phyloP scores from a whole-genome alignment of 2,329 filamentous ascomycete species.

The Chalaropsis ovoidea region DNA sequence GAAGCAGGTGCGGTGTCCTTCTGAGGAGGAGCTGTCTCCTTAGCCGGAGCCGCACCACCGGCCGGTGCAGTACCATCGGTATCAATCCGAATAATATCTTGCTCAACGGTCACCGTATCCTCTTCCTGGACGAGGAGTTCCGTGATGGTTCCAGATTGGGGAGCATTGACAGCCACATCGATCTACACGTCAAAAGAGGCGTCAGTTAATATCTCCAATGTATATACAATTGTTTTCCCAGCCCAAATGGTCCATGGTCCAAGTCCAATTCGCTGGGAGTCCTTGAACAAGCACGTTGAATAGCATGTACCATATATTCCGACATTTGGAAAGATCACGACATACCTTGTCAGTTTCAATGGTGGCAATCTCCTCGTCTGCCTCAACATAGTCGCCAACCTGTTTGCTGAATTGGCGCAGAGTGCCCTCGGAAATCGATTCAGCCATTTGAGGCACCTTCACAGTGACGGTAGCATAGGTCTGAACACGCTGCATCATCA shows the following conservation, averaged over 20 bases:
- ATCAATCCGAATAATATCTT: constrained; percentile 81
- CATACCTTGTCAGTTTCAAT: constrained; percentile 96
- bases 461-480: constrained; percentile 70
- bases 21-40: constrained; percentile 1
- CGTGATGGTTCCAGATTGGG: constrained; percentile 80
- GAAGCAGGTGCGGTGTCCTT: constrained; percentile 17
- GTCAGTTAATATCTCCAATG: constrained; percentile 7
- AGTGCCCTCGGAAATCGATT: constrained; percentile 96
- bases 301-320: background rate
- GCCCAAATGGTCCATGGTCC: background rate
- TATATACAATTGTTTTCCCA: background rate
- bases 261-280: background rate
- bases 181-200: constrained; percentile 48
- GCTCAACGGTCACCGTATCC: constrained; percentile 88
- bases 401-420: constrained; percentile 90
- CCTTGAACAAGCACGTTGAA: background rate
- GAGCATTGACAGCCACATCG: constrained; percentile 91
- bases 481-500: constrained; percentile 48
- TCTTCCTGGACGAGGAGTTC: constrained; percentile 88
- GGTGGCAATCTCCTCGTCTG: constrained; percentile 94
- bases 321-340: background rate
- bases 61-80: constrained; percentile 40
- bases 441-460: constrained; percentile 95
- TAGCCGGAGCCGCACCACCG: constrained; percentile 10
- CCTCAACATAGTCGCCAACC: constrained; percentile 86